Percentiles rank a stretch among this genome's conserved stretches.
These are phyloP conservation scores for Bipolaris bicolor DNA, from an alignment of 2,329 filamentous ascomycete genomes.

Conservation along the genomic window DNA sequence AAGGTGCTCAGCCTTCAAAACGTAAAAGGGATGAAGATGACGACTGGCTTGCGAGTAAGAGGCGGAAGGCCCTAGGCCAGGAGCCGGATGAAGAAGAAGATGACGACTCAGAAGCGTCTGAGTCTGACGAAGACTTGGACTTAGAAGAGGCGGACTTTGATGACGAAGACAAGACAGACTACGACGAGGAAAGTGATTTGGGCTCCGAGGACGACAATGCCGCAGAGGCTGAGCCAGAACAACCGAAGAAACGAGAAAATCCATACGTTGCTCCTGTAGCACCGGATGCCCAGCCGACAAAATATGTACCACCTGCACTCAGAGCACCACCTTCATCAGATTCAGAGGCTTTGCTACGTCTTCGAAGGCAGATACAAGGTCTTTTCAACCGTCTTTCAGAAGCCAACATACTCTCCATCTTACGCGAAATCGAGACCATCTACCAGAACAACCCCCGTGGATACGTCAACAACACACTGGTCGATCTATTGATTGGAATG, in stretches of 20 bases:
- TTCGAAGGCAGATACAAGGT: constrained; percentile 84
- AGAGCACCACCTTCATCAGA: constrained; percentile 68
- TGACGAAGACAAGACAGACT: constrained; percentile 24
- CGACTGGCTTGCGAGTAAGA: constrained; percentile 65
- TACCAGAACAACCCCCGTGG: constrained; percentile 87
- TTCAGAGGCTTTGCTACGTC: constrained; percentile 68
- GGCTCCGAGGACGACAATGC: constrained; percentile 34
- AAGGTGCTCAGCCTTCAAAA: constrained; percentile 57
- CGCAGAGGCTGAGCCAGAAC: constrained; percentile 43
- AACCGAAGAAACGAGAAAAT: constrained; percentile 70
- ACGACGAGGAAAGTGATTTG: constrained; percentile 25
- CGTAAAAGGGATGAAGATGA: constrained; percentile 65
- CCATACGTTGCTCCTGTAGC: constrained; percentile 79
- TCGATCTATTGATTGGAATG: constrained; percentile 78
- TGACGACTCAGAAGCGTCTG: constrained; percentile 27
- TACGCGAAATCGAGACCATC: constrained; percentile 79
- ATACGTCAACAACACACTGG: constrained; percentile 80
- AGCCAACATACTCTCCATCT: constrained; percentile 82
- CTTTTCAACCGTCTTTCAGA: constrained; percentile 92
- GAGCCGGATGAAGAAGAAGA: constrained; percentile 33
- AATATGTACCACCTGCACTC: constrained; percentile 90
- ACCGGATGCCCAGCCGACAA: constrained; percentile 56
- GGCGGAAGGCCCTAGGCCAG: constrained; percentile 56
- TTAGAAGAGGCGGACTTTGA: constrained; percentile 26
- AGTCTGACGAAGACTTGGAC: constrained; percentile 41